Evolutionary conservation across 2,329 filamentous ascomycete species (phyloP), one percentile per base, ranked within the genome.

Genomic region (Ophiostoma sp.): DNA sequence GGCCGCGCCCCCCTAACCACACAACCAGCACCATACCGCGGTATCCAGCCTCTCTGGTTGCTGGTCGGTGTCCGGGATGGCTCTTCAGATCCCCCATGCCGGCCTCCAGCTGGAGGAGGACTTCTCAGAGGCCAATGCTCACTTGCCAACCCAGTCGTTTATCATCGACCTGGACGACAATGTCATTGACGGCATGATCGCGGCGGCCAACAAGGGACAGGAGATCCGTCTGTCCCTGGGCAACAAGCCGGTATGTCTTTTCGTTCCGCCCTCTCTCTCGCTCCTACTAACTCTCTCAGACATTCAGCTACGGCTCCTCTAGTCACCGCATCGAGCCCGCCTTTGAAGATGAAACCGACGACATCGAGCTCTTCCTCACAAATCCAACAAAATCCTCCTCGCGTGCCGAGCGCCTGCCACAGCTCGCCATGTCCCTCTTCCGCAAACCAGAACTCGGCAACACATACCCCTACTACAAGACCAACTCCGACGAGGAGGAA

Each of bases 121-220:
- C 78, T 81, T 83, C 73, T 79, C 82, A 73, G 81, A 81, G 68
- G 77, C 79, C 70, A 77, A 74, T 75, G 79, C 80, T 68, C 78
- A 79, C 71, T 78, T 85, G 52, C 84, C 84, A 10, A 79, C 81
- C 39, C 85, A 88, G 75, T 85, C 84, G 41, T 86, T 89, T 76
- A 83, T 85, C 73, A 79, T 90, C 70, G 83, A 81, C n/a, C 78
- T 90, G 72, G 83, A 80, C 74, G 83, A 88, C 76, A 81, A 80
- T 76, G 81, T 87, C 68, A 84, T 90, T 75, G 85, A 88, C 76
- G 82, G 86, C 72, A 85, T 90, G 83, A 88, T 90, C 74, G 82
- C 82, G 77, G 86, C 84, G 75, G 82, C 86, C 54, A 84, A 84
- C 75, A 82, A 83, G 79, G 86, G 86, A 68, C 82, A 85, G 70